Evolutionary conservation across 257 asterid species (phyloP), one percentile per base, ranked within the genome.

Genomic region (Ilex asprella): DNA sequence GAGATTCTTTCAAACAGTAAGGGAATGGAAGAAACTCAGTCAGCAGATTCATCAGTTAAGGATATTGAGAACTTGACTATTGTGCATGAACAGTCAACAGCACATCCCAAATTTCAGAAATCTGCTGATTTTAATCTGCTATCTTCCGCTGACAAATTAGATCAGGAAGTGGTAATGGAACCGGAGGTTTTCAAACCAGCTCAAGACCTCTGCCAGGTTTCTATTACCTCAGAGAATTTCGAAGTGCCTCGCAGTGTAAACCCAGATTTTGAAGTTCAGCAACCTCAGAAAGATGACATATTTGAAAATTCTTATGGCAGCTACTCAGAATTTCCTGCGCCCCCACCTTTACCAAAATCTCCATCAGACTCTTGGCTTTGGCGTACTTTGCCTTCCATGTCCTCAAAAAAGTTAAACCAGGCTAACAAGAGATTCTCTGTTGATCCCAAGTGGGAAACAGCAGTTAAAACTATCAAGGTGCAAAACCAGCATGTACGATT

Each of bases 331-430:
- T 51, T 79, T 66, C 86, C 75, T 47, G 72, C 50, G 61, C 82
- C 93, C n/a, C 92, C 92, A n/a, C 86, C 96, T 16, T 79, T 85
- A 56, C 95, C 89, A 2, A 76, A 80, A 79, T 81, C 94, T 68
- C 95, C 95, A 32, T 76, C 94, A 5, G 97, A 89, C 76, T 90
- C 97, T 30, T 90, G 97, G 97, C 95, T 90, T 49, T 76, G 70
- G 46, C 89, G 96, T 27, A 80, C 95, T n/a, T 79, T 91, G 79
- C 95, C 95, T 62, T 76, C 91, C 58, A 62, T 87, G 62, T 73
- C 85, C 29, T 7, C 69, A 2, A 85, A 64, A 66, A 81, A 74
- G 72, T 30, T 75, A n/a, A 64, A 74, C 64, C 73, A 71, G 55
- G 59, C 55, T 47, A 62, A 56, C 31, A 79, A 68, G 82, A 62